Evolutionary conservation across 805 yeast species (phyloP), one percentile per base, ranked within the genome.

Genomic region (Saccharomycopsis sp.): DNA sequence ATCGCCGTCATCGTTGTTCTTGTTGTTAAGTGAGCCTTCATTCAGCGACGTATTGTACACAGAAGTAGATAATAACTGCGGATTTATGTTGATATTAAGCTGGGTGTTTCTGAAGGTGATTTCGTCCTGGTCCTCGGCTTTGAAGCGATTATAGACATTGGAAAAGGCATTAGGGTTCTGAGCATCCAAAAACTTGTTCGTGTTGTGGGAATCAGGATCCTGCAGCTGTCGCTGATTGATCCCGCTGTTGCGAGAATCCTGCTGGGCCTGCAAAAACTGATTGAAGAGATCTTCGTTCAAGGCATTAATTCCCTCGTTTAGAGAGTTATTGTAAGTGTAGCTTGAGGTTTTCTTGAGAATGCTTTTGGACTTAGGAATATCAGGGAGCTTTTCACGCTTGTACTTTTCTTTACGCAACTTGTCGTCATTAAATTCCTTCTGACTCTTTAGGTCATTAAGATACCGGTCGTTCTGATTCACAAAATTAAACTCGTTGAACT

Each of bases 71-170:
- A 44, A 16, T 15, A 21, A 50, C 7, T 54, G 37, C 8, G 60
- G 59, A 50, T 59, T 48, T 2, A 61, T 20, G 29, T 54, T 54
- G 2, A 57, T 54, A 50, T 61, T 61, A 5, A 58, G 21, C 24
- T 59, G 60, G 15, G 63, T 61, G 44, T 61, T 61, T 52, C 57
- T 52, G 16, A 61, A 54, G 34, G 63, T 61, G 5, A 51, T 8
- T 16, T 56, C 59, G 40, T 61, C 63, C 20, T 61, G 62, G 24
- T 61, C 63, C 50, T 57, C 62, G 12, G 46, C 48, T 34, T 53
- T 54, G 20, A 51, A 60, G 15, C 51, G 20, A n/a, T 60, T 60
- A 34, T 54, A 60, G 24, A 57, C 62, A n/a, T 37, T 41, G 21
- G 61, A 54, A 40, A 60, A 60, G 7, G 62, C 53, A 20, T 51